A percentile compares a stretch with the other conserved stretches of the same genome.
These are phyloP conservation scores for Talaromyces piceae DNA, from an alignment of 2,329 filamentous ascomycete species.

Conservation along the genomic window DNA sequence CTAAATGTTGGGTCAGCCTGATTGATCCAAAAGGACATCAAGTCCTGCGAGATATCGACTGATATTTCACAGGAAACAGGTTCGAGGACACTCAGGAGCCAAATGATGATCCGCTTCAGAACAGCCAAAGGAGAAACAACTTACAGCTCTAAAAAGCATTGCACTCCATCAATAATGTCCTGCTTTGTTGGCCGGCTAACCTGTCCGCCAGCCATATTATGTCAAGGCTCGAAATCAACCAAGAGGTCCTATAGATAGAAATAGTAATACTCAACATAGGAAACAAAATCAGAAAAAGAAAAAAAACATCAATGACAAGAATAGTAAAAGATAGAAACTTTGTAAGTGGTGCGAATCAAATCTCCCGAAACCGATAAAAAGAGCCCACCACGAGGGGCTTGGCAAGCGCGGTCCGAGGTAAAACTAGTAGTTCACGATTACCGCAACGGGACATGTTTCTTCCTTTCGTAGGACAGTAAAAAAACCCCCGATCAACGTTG, in stretches of 20 bases:
- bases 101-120: not conserved
- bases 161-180: conserved; percentile 4
- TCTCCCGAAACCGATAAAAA: not conserved
- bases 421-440: no score
- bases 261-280: no score
- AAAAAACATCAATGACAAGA: no score
- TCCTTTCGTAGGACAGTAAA: no score
- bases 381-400: not conserved
- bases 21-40: no score
- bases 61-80: no score
- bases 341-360: not conserved
- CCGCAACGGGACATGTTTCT: no score
- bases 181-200: conserved; percentile 3
- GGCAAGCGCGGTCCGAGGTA: not conserved
- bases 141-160: conserved; percentile 10
- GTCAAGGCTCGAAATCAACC: no score
- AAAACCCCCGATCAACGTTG: not conserved
- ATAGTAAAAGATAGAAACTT: no score
- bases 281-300: no score
- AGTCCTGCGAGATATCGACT: no score
- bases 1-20: not conserved
- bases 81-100: not conserved
- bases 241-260: no score
- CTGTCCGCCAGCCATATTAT: not conserved
- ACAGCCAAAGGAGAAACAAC: not conserved